Percentiles rank a stretch among this genome's conserved stretches.
phyloP scores from a whole-genome alignment of 2,329 filamentous ascomycete genomes.

The Coniosporium tulheliwenetii region DNA sequence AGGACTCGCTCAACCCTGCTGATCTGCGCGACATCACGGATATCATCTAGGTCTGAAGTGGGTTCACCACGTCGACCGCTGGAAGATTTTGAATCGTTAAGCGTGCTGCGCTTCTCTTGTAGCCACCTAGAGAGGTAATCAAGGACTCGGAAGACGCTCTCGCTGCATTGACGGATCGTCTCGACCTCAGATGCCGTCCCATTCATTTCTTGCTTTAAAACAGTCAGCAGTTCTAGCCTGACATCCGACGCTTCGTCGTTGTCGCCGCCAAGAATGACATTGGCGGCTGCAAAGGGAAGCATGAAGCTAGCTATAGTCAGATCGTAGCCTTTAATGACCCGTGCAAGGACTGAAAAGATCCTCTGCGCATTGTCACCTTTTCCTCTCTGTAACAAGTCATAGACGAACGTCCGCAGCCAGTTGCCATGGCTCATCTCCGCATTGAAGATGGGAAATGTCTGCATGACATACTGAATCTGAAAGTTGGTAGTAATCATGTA shows the following conservation, averaged over 20 bases:
- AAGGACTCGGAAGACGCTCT: conserved; percentile 79
- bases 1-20: conserved; percentile 59
- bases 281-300: conserved; percentile 72
- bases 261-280: conserved; percentile 61
- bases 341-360: conserved; percentile 67
- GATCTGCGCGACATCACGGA: conserved; percentile 36
- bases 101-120: conserved; percentile 52
- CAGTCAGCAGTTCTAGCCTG: conserved; percentile 54
- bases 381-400: conserved; percentile 66
- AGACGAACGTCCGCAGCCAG: conserved; percentile 70
- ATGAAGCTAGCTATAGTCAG: conserved; percentile 75
- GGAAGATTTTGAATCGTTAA: conserved; percentile 22
- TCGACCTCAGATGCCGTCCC: conserved; percentile 45
- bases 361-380: conserved; percentile 59
- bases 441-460: conserved; percentile 61
- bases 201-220: conserved; percentile 46
- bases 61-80: conserved; percentile 28
- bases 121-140: conserved; percentile 89
- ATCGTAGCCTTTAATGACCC: conserved; percentile 75
- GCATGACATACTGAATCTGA: conserved; percentile 32
- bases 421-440: conserved; percentile 52
- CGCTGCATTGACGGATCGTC: conserved; percentile 46
- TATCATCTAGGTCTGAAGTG: conserved; percentile 32
- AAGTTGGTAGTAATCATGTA: conserved; percentile 29
- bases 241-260: conserved; percentile 49